Percentiles rank a stretch among this genome's conserved stretches.
Evolutionary conservation across 2,329 filamentous ascomycete species (phyloP).

Genomic region (Diplocarpon rosae): DNA sequence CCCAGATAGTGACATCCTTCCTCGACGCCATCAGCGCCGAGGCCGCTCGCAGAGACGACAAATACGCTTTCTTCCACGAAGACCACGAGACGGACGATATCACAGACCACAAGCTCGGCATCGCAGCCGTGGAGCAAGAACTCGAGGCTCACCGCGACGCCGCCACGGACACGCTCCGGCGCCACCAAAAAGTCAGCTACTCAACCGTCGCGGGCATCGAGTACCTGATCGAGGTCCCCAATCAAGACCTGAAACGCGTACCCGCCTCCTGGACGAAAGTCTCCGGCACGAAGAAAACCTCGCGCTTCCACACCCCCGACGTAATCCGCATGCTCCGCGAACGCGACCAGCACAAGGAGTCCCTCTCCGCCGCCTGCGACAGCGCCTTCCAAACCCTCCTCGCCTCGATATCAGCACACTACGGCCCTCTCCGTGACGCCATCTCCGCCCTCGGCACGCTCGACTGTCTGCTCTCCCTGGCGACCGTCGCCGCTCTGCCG

Average conservation of each 20-base stretch:
- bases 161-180: conserved; percentile 54
- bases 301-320: conserved; percentile 88
- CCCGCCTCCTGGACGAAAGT: conserved; percentile 94
- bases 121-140: conserved; percentile 84
- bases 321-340: conserved; percentile 74
- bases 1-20: conserved; percentile 59
- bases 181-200: conserved; percentile 59
- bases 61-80: conserved; percentile 87
- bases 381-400: conserved; percentile 66
- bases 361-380: conserved; percentile 84
- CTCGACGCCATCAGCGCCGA: conserved; percentile 77
- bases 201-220: conserved; percentile 83
- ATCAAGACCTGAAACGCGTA: conserved; percentile 69
- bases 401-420: conserved; percentile 64
- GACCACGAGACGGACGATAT: conserved; percentile 82
- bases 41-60: conserved; percentile 79
- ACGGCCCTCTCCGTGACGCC: conserved; percentile 81
- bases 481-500: conserved; percentile 72
- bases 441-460: conserved; percentile 77
- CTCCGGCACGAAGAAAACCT: conserved; percentile 83
- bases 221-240: conserved; percentile 86
- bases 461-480: conserved; percentile 81
- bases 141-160: conserved; percentile 64
- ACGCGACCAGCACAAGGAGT: conserved; percentile 89
- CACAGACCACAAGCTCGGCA: conserved; percentile 77